Base-by-base conservation (phyloP, 805 yeast species). In the Saccharomycodes ludwigii region DNA sequence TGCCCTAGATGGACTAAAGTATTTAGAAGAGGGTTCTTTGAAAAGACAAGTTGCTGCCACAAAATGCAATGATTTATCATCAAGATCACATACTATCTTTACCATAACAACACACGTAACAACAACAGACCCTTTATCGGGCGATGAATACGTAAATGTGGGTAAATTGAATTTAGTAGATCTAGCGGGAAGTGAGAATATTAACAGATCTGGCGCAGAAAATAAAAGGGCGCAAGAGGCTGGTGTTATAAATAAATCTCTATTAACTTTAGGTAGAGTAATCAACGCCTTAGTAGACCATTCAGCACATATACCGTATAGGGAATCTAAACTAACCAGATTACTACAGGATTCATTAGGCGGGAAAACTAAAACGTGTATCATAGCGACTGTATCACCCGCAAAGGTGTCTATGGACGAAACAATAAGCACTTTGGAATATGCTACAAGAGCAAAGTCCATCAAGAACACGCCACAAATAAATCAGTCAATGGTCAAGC, bases 161-260 rank as follows among this genome's bases (percentile, higher is more conserved):
- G 76, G 84, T 5, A 83, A 82, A 46, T 66, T 83, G 50, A 83
- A 85, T 48, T 59, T 85, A 6, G 96, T 86, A n/a, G 96, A 85
- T 56, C 61, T 86, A 43, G 96, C 96, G 0, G 96, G 96, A 1
- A 79, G 93, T 15, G 96, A 85, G 48, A 84, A 84, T 49, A 76
- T 85, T 27, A 70, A 64, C 40, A 62, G 83, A 40, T 79, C 94
- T 0, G 96, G 96, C 2, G 94, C 95, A 0, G 69, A 71, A 17
- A 75, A 77, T 47, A 75, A 71, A 46, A 66, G 94, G 23, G 95
- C 95, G 0, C 73, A 84, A 39, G 96, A 85, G 52, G 95, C 95
- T 2, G 95, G 95, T 1, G 67, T 79, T 37, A 86, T 86, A 28
- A 85, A 85, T 54, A 93, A 82, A 52, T 77, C 91, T 45, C 61